Evolutionary conservation across 1,284 basidiomycete species (phyloP).

Genomic region (Trametes hirsuta): DNA sequence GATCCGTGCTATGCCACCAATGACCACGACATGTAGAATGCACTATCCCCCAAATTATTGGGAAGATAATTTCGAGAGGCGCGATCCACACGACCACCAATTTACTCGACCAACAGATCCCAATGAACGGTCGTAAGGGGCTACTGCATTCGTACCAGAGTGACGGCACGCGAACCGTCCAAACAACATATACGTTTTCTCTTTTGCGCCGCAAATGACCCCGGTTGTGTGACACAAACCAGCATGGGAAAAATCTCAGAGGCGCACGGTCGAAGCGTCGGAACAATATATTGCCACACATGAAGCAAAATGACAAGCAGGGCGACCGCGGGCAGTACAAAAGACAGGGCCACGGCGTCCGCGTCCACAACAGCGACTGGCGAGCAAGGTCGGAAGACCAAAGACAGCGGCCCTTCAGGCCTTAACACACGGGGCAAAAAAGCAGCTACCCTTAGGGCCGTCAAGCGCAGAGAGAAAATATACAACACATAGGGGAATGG

Average conservation of each 20-base stretch:
- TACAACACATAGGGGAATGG: constrained; percentile 20
- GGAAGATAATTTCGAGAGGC: too few species aligned
- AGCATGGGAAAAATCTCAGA: background rate
- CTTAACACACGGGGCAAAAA: background rate
- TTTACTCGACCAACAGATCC: too few species aligned
- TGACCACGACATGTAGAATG: background rate
- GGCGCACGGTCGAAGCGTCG: background rate
- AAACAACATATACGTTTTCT: background rate
- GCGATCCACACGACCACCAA: too few species aligned
- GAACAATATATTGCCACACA: constrained; percentile 3
- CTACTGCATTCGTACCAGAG: too few species aligned
- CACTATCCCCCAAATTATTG: too few species aligned
- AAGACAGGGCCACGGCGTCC: background rate
- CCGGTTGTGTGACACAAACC: constrained; percentile 2
- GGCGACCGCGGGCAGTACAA: constrained; percentile 5
- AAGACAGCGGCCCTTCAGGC: constrained; percentile 6
- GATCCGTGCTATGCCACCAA: background rate
- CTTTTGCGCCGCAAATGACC: background rate
- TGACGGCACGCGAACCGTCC: too few species aligned
- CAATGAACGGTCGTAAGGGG: too few species aligned
- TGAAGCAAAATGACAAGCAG: background rate
- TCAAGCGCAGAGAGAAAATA: constrained; percentile 11
- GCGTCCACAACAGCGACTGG: background rate
- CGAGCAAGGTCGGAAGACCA: background rate
- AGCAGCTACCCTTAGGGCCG: background rate